Percentiles rank a stretch among this genome's conserved stretches.
Evolutionary conservation across 352 stramenopile genomes (phyloP).

Genomic region (Albugo laibachii): DNA sequence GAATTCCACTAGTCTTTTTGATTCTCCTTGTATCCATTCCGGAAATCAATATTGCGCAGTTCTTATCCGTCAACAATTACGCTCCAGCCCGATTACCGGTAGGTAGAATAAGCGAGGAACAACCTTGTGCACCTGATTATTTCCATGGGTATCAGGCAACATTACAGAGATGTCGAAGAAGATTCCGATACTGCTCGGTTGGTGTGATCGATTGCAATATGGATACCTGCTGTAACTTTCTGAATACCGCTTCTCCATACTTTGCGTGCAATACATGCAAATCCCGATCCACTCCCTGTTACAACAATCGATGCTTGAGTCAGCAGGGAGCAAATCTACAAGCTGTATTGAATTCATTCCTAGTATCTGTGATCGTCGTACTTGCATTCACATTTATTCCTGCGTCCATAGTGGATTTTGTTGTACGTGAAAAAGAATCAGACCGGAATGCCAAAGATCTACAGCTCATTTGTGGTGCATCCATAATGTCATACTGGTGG

Average conservation of each 20-base stretch:
- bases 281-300: slow-evolving; percentile 2
- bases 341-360: slow-evolving; percentile 35
- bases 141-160: too few relatives aligned
- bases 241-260: slow-evolving; percentile 15
- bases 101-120: too few relatives aligned
- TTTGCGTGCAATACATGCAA: slow-evolving; percentile 1
- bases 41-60: slow-evolving; percentile 26
- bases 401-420: slow-evolving; percentile 34
- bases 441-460: slow-evolving; percentile 41
- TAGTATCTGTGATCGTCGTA: slow-evolving; percentile 34
- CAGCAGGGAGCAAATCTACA: slow-evolving; percentile 37
- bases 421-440: slow-evolving; percentile 41
- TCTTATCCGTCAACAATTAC: slow-evolving; percentile 8
- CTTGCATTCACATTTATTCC: slow-evolving; percentile 51
- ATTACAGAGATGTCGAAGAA: too few relatives aligned
- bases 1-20: slow-evolving; percentile 38
- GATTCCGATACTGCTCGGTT: slow-evolving; percentile 21
- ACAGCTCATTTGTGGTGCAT: slow-evolving; percentile 38
- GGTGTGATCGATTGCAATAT: slow-evolving; percentile 20
- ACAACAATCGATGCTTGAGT: slow-evolving; percentile 17
- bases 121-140: not conserved
- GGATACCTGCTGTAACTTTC: slow-evolving; percentile 16
- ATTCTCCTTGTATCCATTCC: slow-evolving; percentile 25
- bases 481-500: slow-evolving; percentile 31
- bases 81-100: too few relatives aligned